Evolutionary conservation across 1,284 basidiomycete species (phyloP).

Genomic region (Heterobasidion occidentale): DNA sequence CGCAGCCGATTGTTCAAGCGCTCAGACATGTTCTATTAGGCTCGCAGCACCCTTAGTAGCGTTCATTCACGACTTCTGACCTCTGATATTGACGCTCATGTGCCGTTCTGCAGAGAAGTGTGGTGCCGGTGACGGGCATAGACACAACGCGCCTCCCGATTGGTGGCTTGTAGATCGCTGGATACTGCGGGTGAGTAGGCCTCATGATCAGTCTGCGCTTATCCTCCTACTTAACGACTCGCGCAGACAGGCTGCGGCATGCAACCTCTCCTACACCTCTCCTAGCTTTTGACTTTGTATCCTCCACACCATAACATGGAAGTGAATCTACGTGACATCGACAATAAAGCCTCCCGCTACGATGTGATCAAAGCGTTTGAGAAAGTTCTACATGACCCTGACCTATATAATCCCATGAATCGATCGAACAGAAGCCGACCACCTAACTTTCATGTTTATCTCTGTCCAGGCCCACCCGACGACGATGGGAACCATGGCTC

Average conservation of each 20-base stretch:
- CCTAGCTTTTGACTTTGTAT: background rate
- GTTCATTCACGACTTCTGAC: too few relatives aligned
- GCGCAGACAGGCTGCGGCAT: background rate
- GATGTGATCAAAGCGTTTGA: conserved; percentile 13
- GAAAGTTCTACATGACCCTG: conserved; percentile 11
- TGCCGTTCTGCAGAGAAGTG: too few relatives aligned
- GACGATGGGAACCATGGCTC: conserved; percentile 7
- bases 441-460: conserved; percentile 13
- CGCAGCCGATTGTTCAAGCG: too few relatives aligned
- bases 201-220: background rate
- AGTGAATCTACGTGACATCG: conserved; percentile 6
- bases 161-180: background rate
- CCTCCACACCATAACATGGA: conserved; percentile 7
- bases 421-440: conserved; percentile 5
- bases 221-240: background rate
- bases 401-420: conserved; percentile 8
- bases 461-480: conserved; percentile 6
- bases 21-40: too few relatives aligned
- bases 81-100: too few relatives aligned
- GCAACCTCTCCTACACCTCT: background rate
- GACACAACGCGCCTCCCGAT: too few relatives aligned
- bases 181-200: background rate
- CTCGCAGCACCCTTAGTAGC: too few relatives aligned
- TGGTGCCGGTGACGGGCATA: too few relatives aligned
- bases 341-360: conserved; percentile 8